Conservation (phyloP, 495 filamentous ascomycete species). For the Xylaria curta region DNA sequence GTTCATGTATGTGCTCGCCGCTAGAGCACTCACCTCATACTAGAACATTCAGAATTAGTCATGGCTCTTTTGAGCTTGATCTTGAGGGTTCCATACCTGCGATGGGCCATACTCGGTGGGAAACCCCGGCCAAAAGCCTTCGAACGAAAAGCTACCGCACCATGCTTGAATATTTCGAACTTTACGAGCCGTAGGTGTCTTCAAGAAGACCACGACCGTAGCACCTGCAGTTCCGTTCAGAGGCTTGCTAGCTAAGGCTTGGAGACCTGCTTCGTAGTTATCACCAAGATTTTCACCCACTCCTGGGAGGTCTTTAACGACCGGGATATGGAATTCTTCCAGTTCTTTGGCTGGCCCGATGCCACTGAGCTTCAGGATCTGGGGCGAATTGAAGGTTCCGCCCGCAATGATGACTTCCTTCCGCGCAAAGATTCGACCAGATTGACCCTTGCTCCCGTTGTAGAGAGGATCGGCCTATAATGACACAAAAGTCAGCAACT, state of each 20-base stretch:
- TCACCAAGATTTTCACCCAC: slow-evolving; percentile 67
- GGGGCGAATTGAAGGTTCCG: slow-evolving; percentile 62
- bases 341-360: slow-evolving; percentile 51
- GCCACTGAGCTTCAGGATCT: slow-evolving; percentile 62
- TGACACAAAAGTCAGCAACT: neutral
- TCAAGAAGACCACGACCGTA: slow-evolving; percentile 45
- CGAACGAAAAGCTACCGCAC: slow-evolving; percentile 54
- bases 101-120: slow-evolving; percentile 50
- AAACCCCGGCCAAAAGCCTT: slow-evolving; percentile 58
- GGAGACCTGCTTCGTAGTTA: slow-evolving; percentile 56
- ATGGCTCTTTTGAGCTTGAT: neutral
- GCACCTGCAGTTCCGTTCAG: slow-evolving; percentile 38
- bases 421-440: slow-evolving; percentile 42
- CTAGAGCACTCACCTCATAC: slow-evolving; percentile 34
- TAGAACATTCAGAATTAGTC: neutral
- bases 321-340: slow-evolving; percentile 51
- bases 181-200: slow-evolving; percentile 50
- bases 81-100: slow-evolving; percentile 25
- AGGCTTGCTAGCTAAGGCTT: slow-evolving; percentile 40
- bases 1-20: neutral
- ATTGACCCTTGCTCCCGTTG: slow-evolving; percentile 38
- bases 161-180: slow-evolving; percentile 55
- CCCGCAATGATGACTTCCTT: slow-evolving; percentile 64
- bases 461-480: slow-evolving; percentile 50
- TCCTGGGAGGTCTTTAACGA: slow-evolving; percentile 59